Base-by-base conservation (phyloP, 2,329 filamentous ascomycete species). In the Ophiostoma triangulosporum region DNA sequence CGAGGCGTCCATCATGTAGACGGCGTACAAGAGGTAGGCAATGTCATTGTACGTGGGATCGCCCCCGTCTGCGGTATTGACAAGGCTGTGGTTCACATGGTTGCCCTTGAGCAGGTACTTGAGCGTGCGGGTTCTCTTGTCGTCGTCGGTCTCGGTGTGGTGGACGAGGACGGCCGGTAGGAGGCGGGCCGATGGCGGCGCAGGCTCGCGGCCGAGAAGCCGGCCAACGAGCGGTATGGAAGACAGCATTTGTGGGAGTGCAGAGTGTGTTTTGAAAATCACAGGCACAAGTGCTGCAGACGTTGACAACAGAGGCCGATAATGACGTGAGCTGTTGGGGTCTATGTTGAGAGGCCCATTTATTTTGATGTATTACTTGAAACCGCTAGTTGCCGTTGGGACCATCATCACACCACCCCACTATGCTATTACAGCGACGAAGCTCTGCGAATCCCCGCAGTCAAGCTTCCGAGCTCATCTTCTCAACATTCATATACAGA, bases 101-200 rank as follows among this genome's bases (percentile, higher is more conserved):
- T 97, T 97, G 51, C 90, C 84, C 67, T 86, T 88, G 57, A 98
- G 68, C 14, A 98, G 73, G 68, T 97, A 89, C 70, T 95, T 96
- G 57, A 98, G 74, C 20, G 87, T 87, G 57, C 91, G 76, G 17
- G 85, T 81, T 54, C 86, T 76, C 66, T 88, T 91, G 64, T 94
- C 88, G 8, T 82, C 76, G 48, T 81, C 76, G 5, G 83, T 84
- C 69, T 97, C 91, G 61, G 95, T 77, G 65, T 86, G 79, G 68
- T 94, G 81, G 54, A 88, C 74, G 58, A 86, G 73, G 53, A 91
- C 83, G 0, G 85, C 73, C 8, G 84, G 74, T 6, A 96, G 64
- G 51, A 73, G 63, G 60, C 83, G 77, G 48, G 69, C 65, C 53
- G 65, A 64, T 58, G 56, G 56, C 53, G 63, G 14, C 12, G 54